Percentiles rank a stretch among this genome's conserved stretches.
Conservation (phyloP, 805 yeast species). For the Candida oleophila region DNA sequence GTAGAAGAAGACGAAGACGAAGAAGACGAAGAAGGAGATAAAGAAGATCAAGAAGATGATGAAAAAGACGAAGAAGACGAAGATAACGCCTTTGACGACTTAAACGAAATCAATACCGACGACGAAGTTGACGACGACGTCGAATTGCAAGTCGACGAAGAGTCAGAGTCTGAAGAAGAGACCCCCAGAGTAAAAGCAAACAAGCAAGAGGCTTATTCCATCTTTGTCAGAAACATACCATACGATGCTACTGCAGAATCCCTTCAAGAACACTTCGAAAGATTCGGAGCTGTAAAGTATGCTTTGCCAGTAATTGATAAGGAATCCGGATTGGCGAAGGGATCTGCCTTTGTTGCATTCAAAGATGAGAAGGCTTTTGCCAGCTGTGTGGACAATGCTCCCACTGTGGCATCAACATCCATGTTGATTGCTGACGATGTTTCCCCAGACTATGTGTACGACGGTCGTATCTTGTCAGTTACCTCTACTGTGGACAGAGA, state of each 20-base stretch:
- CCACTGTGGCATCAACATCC: constrained; percentile 60
- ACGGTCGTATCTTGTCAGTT: constrained; percentile 86
- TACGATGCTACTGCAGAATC: constrained; percentile 87
- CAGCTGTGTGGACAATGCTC: constrained; percentile 75
- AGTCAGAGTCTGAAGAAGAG: constrained; percentile 27
- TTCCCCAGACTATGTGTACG: constrained; percentile 82
- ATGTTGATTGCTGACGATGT: constrained; percentile 90
- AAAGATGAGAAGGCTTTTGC: constrained; percentile 56
- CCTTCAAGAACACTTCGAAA: constrained; percentile 71
- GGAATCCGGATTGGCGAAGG: constrained; percentile 82
- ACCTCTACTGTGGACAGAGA: constrained; percentile 84
- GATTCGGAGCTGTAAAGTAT: constrained; percentile 85
- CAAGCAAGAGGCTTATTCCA: constrained; percentile 65
- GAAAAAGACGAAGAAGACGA: constrained; percentile 26
- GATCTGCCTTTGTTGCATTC: constrained; percentile 95
- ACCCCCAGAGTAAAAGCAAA: constrained; percentile 43
- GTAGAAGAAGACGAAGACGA: constrained; percentile 39
- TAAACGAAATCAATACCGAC: constrained; percentile 33
- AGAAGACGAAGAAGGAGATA: constrained; percentile 35
- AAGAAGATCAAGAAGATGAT: constrained; percentile 29
- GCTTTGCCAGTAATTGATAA: constrained; percentile 92
- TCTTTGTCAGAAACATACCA: constrained; percentile 91
- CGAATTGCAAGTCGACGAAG: constrained; percentile 30
- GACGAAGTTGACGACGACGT: constrained; percentile 27
- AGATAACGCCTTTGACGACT: constrained; percentile 26